These are phyloP conservation scores for Clavispora asparagi DNA, from an alignment of 805 yeast genomes.

Conservation along the genomic window DNA sequence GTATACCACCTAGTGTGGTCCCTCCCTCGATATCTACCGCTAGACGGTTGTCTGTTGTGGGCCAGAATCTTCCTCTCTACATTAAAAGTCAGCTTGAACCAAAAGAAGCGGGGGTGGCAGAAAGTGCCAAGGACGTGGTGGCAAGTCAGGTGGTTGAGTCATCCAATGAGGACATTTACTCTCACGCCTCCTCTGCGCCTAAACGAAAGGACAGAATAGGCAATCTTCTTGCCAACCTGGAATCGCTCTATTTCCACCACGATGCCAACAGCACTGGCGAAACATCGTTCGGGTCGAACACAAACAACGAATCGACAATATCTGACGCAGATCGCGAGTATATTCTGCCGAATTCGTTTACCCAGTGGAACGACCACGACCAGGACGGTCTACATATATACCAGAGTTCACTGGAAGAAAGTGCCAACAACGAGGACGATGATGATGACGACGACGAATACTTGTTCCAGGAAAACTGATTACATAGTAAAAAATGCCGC, in stretches of 20 bases:
- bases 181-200: background rate
- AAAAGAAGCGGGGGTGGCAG: background rate
- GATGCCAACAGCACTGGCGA: slow-evolving; percentile 6
- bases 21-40: background rate
- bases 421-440: slow-evolving; percentile 9
- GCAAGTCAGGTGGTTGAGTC: background rate
- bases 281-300: slow-evolving; percentile 2
- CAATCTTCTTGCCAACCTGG: slow-evolving; percentile 32
- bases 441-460: slow-evolving; percentile 26
- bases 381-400: slow-evolving; percentile 6
- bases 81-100: slow-evolving; percentile 22
- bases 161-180: background rate
- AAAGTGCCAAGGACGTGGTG: background rate
- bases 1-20: no score
- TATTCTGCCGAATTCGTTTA: slow-evolving; percentile 37
- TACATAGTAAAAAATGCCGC: background rate
- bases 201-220: slow-evolving; percentile 18
- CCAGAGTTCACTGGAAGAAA: slow-evolving; percentile 15
- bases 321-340: slow-evolving; percentile 31
- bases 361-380: slow-evolving; percentile 11
- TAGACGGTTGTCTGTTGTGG: slow-evolving; percentile 30
- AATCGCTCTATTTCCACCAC: slow-evolving; percentile 25
- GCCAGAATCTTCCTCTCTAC: slow-evolving; percentile 31
- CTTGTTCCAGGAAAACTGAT: slow-evolving; percentile 15
- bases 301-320: slow-evolving; percentile 11